These are phyloP conservation scores for Ambrosia trifida DNA, from an alignment of 129 eudicot genomes.

Conservation along the genomic window DNA sequence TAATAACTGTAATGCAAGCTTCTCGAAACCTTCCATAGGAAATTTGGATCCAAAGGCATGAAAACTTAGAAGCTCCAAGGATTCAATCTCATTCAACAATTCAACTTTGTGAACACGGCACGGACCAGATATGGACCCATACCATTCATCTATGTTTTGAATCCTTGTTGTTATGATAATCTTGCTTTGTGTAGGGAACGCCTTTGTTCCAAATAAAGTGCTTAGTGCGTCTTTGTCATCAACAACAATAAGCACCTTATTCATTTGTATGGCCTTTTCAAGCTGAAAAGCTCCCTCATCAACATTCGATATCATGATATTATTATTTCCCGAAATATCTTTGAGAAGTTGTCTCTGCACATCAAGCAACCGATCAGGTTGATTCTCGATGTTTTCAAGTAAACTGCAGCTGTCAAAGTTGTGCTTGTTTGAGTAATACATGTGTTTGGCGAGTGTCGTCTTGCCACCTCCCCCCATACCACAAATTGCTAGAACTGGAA, in stretches of 20 bases:
- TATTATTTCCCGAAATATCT: not conserved
- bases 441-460: not conserved
- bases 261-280: not conserved
- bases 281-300: not conserved
- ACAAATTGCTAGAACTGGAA: not conserved
- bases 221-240: not conserved
- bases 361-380: not conserved
- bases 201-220: not conserved
- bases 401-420: not conserved
- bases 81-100: not conserved
- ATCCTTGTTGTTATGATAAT: not conserved
- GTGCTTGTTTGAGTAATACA: not conserved
- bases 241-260: too few relatives aligned
- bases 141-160: not conserved
- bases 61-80: not conserved
- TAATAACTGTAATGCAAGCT: not conserved
- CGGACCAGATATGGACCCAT: not conserved
- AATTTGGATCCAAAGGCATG: not conserved
- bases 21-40: not conserved
- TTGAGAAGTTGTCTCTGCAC: not conserved
- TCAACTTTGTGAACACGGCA: not conserved
- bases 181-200: not conserved
- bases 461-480: slow-evolving; percentile 8
- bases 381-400: not conserved
- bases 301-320: not conserved